A percentile compares a stretch with the other conserved stretches of the same genome.
These are phyloP conservation scores for Sungouiella thailandica DNA, from an alignment of 805 yeast genomes.

Conservation along the genomic window DNA sequence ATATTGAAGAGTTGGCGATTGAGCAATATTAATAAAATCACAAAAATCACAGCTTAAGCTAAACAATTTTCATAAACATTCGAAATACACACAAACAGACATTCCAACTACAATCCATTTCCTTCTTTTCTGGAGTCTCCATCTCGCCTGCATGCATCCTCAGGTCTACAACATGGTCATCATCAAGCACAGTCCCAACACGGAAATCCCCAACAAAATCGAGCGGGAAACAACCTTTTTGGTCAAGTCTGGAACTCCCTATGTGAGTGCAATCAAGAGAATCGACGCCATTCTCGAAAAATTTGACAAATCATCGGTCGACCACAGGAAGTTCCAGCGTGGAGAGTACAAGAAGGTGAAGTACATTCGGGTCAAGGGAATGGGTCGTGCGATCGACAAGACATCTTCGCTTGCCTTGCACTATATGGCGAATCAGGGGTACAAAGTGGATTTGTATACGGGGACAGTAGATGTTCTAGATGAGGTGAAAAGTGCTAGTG, in stretches of 20 bases:
- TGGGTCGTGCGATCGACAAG: slow-evolving; percentile 66
- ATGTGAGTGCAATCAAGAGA: slow-evolving; percentile 65
- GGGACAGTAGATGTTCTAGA: slow-evolving; percentile 67
- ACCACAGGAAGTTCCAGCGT: slow-evolving; percentile 22
- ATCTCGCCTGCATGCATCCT: slow-evolving; percentile 1
- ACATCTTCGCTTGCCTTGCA: slow-evolving; percentile 58
- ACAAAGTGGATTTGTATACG: slow-evolving; percentile 57
- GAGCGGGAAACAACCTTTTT: slow-evolving; percentile 47
- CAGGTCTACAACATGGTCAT: slow-evolving; percentile 9
- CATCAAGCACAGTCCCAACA: slow-evolving; percentile 53
- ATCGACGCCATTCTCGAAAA: slow-evolving; percentile 48
- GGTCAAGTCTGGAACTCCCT: slow-evolving; percentile 66
- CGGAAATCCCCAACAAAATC: slow-evolving; percentile 33
- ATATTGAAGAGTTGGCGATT: no score
- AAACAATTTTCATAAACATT: no score
- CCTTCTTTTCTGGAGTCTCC: no score
- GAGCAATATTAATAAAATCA: no score
- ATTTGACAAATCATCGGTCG: slow-evolving; percentile 24
- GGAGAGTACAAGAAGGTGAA: slow-evolving; percentile 35
- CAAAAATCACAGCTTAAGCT: no score
- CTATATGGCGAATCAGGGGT: slow-evolving; percentile 47
- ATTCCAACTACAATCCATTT: no score
- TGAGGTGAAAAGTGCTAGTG: slow-evolving; percentile 40
- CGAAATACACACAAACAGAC: no score
- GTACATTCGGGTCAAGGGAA: slow-evolving; percentile 59